A percentile compares a stretch with the other conserved stretches of the same genome.
These are phyloP conservation scores for Pseudonectria buxi DNA, from an alignment of 2,329 filamentous ascomycete species.

Conservation along the genomic window DNA sequence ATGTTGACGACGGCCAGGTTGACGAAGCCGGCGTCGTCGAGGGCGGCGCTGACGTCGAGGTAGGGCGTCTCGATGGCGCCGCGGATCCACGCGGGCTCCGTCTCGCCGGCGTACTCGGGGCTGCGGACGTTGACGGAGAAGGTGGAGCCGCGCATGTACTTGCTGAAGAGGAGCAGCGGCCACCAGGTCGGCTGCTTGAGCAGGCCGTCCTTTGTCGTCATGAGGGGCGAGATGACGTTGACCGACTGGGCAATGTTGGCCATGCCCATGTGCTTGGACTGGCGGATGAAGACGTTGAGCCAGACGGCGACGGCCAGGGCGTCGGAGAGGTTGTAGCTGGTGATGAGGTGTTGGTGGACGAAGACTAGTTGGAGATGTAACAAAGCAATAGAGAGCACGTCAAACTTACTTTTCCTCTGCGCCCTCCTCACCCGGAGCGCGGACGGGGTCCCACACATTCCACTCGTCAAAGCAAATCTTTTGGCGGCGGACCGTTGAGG, in stretches of 20 bases:
- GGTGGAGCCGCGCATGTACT: conserved; percentile 63
- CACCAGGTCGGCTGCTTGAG: conserved; percentile 70
- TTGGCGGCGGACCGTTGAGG: conserved; percentile 51
- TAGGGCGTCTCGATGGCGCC: conserved; percentile 62
- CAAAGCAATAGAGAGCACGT: too few species aligned
- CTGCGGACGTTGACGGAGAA: conserved; percentile 59
- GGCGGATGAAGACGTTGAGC: conserved; percentile 70
- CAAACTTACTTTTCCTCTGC: conserved; percentile 57
- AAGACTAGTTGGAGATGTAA: neutral
- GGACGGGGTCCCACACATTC: conserved; percentile 74
- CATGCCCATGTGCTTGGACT: conserved; percentile 66
- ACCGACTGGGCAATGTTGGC: conserved; percentile 72
- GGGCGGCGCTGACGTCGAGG: conserved; percentile 59
- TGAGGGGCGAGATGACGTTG: conserved; percentile 71
- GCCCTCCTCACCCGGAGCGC: conserved; percentile 63
- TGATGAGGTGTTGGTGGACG: neutral
- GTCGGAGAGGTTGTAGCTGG: conserved; percentile 62
- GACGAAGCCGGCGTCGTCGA: conserved; percentile 51
- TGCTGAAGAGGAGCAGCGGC: conserved; percentile 54
- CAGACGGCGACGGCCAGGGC: conserved; percentile 68
- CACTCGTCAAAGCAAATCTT: conserved; percentile 80
- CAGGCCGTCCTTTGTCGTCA: conserved; percentile 60
- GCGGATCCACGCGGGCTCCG: conserved; percentile 58
- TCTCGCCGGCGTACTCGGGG: conserved; percentile 59
- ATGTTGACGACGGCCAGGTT: conserved; percentile 70